Base-by-base conservation (phyloP, 768 basidiomycete genomes). In the Hericium alpestre region DNA sequence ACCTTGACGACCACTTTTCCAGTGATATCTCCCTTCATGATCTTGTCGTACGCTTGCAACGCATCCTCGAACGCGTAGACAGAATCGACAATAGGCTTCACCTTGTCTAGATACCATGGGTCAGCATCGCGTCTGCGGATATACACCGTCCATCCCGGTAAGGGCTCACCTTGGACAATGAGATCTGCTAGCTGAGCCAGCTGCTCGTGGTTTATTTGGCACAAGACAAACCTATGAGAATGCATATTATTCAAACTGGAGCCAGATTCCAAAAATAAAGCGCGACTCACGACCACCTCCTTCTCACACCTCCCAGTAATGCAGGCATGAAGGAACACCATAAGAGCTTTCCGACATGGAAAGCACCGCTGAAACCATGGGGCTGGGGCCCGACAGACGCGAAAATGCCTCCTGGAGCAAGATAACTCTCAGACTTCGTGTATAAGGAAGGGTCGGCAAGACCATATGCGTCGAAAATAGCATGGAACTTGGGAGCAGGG, bases 1-100 rank as follows among this genome's bases (percentile, higher is more conserved):
- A 84, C 68, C 59, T 74, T 79, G 22, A 89, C 76, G 3, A 87
- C 74, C 3, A 90, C 76, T 65, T 88, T 88, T 0, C 88, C 88
- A 3, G 73, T 78, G 1, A 83, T 80, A 18, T 78, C 72, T 4
- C 72, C 67, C 1, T 78, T 76, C 76, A 82, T 71, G 8, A 85
- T 65, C 53, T 75, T 72, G 12, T 84, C 82, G 63, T 85, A 90
- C 0, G 86, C 88, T 56, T 78, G 69, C 54, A 78, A 65, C 2
- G 68, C 79, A 5, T 86, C 80, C 38, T 79, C 74, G 52, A 87
- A 86, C 2, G 65, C 68, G 56, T 73, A 77, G 0, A 80, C 77
- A 0, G 82, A 84, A 64, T 89, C 86, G 3, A 88, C 73, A 0
- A 76, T 63, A 0, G 81, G 72, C 58, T 75, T 79, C 8, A 87